Conservation (phyloP, 192 early-diverging fungal genomes). For the Mortierella antarctica region DNA sequence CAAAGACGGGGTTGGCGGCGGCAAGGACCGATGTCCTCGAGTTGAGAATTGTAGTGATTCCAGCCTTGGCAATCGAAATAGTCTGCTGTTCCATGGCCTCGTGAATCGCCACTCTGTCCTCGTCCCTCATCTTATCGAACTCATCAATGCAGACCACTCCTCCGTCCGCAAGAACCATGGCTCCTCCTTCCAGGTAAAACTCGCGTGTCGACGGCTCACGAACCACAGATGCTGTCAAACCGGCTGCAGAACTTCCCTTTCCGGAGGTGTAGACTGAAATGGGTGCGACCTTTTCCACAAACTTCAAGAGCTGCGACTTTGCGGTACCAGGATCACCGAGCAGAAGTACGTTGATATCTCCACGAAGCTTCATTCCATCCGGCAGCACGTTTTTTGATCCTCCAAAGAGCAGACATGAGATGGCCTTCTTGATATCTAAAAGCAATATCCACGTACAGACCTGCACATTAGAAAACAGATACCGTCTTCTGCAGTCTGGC, state of each 20-base stretch:
- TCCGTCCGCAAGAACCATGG: conserved; percentile 99
- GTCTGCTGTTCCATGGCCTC: conserved; percentile 99
- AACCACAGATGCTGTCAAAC: conserved; percentile 98
- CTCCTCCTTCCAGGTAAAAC: conserved; percentile 98
- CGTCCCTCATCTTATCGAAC: conserved; percentile 99
- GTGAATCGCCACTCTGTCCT: conserved; percentile 99
- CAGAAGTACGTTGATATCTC: conserved; percentile 97
- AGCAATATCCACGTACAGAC: not conserved
- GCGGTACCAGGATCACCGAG: conserved; percentile 99
- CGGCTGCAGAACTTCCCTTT: conserved; percentile 98
- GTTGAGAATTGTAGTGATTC: conserved; percentile 98
- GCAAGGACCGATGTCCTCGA: conserved; percentile 97
- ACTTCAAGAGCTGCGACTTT: conserved; percentile 98
- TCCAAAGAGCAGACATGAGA: conserved; percentile 94
- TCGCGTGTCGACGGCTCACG: conserved; percentile 92
- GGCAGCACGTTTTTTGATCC: conserved; percentile 96
- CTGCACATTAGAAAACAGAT: not conserved
- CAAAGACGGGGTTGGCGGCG: conserved; percentile 98
- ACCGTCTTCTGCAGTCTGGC: not conserved
- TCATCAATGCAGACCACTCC: conserved; percentile 99
- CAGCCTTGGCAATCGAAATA: conserved; percentile 99
- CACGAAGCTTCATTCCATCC: conserved; percentile 96
- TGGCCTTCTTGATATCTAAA: conserved; percentile 96
- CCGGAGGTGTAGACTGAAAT: conserved; percentile 99
- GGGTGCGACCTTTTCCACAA: conserved; percentile 96